These are phyloP conservation scores for Cryoendolithus antarcticus DNA, from an alignment of 2,329 filamentous ascomycete genomes.

Conservation along the genomic window DNA sequence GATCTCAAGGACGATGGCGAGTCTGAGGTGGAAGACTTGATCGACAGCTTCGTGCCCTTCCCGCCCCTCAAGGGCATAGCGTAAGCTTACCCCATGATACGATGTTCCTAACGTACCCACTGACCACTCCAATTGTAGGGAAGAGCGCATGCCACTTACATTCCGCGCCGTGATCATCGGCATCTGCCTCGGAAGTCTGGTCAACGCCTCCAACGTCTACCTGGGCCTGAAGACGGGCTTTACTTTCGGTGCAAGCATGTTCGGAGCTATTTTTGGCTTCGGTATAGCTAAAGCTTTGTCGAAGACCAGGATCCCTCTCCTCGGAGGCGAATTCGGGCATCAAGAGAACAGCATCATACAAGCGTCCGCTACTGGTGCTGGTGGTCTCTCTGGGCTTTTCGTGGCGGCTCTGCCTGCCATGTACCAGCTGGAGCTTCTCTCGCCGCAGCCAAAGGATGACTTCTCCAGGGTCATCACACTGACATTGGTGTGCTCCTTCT, in stretches of 20 bases:
- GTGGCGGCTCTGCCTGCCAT: slow-evolving; percentile 48
- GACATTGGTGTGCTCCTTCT: slow-evolving; percentile 49
- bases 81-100: too few species aligned
- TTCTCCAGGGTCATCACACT: slow-evolving; percentile 47
- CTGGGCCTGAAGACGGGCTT: slow-evolving; percentile 40
- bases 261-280: slow-evolving; percentile 45
- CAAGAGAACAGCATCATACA: slow-evolving; percentile 53
- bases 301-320: slow-evolving; percentile 29
- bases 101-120: too few species aligned
- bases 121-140: too few species aligned
- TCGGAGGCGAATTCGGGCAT: slow-evolving; percentile 45
- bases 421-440: slow-evolving; percentile 43
- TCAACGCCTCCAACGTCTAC: slow-evolving; percentile 52
- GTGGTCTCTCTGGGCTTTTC: slow-evolving; percentile 46
- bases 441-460: slow-evolving; percentile 40
- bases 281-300: slow-evolving; percentile 38
- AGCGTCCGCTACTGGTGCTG: slow-evolving; percentile 47
- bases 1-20: too few species aligned
- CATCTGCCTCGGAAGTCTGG: slow-evolving; percentile 44
- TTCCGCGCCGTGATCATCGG: slow-evolving; percentile 44
- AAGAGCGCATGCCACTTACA: slow-evolving; percentile 27
- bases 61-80: too few species aligned
- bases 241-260: slow-evolving; percentile 28
- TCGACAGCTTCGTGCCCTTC: too few species aligned
- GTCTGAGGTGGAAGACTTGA: too few species aligned